Evolutionary conservation across 2,329 filamentous ascomycete genomes (phyloP).

Genomic region (Chaetomiaceae sp.): DNA sequence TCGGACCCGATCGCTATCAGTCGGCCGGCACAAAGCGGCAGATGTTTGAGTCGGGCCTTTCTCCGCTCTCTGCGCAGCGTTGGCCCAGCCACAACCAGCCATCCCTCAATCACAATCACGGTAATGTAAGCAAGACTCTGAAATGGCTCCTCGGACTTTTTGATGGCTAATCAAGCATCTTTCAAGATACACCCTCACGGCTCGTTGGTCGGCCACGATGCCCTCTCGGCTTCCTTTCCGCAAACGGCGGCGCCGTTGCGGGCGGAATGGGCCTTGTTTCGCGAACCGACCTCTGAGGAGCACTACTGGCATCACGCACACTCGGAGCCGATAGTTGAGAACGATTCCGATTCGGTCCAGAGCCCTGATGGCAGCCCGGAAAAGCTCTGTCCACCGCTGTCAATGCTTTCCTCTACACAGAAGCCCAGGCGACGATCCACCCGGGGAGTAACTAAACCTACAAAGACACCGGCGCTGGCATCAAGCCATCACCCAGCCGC

Average conservation of each 20-base stretch:
- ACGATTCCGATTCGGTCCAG: conserved; percentile 25
- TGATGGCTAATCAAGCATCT: background rate
- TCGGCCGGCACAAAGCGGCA: conserved; percentile 8
- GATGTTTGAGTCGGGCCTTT: conserved; percentile 7
- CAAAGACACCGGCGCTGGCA: background rate
- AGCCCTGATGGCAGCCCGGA: conserved; percentile 20
- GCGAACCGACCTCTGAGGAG: conserved; percentile 1
- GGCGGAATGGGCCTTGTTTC: conserved; percentile 18
- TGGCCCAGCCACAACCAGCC: conserved; percentile 16
- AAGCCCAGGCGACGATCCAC: conserved; percentile 10
- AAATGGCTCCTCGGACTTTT: no score
- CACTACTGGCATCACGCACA: conserved; percentile 17
- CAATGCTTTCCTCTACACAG: conserved; percentile 6
- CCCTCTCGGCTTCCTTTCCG: conserved; percentile 6
- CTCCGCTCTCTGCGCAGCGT: conserved; percentile 7
- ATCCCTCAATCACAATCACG: conserved; percentile 6
- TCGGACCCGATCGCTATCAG: conserved; percentile 7
- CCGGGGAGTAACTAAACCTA: conserved; percentile 15
- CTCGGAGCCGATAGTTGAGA: conserved; percentile 14
- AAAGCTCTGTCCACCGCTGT: conserved; percentile 4
- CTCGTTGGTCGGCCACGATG: background rate
- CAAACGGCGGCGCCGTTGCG: conserved; percentile 3
- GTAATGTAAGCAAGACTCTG: conserved; percentile 12
- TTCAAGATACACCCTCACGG: conserved; percentile 1
- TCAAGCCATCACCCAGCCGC: background rate